Base-by-base conservation (phyloP, 2,329 filamentous ascomycete species). In the Xylariomycetidae sp. region DNA sequence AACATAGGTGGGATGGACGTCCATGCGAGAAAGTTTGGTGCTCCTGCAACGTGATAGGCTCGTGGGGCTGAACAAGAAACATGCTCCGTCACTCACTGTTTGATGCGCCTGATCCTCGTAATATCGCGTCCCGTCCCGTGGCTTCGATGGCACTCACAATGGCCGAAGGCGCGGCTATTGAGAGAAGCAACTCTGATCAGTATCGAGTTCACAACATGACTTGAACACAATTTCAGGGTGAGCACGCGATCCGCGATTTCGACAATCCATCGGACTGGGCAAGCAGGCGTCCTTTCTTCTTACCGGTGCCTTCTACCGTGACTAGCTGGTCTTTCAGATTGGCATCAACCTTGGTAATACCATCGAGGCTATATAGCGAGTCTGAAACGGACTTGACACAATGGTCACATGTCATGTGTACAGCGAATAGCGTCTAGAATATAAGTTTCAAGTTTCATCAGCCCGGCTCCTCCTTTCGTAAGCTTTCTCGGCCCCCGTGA, bases 121-220 rank as follows among this genome's bases (percentile, higher is more conserved):
- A 67, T 54, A 98, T 96, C 28, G 90, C 90, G 74, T 97, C 90
- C 53, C 88, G 80, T 33, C 92, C 92, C 8, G 89, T 96, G 27
- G 74, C 72, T 66, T 96, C 85, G 44, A 97, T 94, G 6, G 90
- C 85, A 42, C 81, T 71, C 18, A 96, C 88, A 45, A 97, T 94
- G 28, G 83, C 77, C 33, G 89, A 96, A 12, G 92, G 92, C 14
- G 92, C 80, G 47, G 87, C 86, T 76, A 50, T 46, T 35, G 29
- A 28, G 27, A 31, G 13, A 30, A 19, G 27, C 25, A 28, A 12
- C 31, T 20, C 23, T 37, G 29, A 26, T 38, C 18, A 22, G 31
- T 33, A 44, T 33, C 41, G 43, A 38, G 29, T 27, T 25, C 27
- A 31, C 20, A 25, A 18, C 11, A 29, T 41, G 13, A 31, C 30